Percentiles rank a stretch among this genome's conserved stretches.
These are phyloP conservation scores for Trypanosomatidae sp. DNA, from an alignment of 208 protist species.

Conservation along the genomic window DNA sequence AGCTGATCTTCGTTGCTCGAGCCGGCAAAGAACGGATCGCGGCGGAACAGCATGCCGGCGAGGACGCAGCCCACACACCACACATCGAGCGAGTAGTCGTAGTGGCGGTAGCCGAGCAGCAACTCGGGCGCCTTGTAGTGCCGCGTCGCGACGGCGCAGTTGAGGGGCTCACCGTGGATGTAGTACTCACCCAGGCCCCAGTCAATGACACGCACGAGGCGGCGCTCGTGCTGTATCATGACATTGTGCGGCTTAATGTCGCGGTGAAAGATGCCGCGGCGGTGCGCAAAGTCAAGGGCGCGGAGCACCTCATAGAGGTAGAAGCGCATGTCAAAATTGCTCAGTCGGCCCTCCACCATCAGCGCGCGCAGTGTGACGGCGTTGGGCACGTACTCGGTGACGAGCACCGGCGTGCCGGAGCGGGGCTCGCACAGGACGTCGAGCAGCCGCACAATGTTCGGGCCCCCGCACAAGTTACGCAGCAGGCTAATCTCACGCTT, in stretches of 20 bases:
- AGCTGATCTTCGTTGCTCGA: constrained; percentile 98
- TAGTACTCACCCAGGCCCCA: constrained; percentile 99
- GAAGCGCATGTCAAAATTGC: constrained; percentile 96
- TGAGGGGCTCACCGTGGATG: constrained; percentile 95
- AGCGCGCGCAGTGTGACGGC: constrained; percentile 90
- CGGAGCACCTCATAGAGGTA: constrained; percentile 97
- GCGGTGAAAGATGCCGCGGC: constrained; percentile 98
- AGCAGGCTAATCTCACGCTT: constrained; percentile 98
- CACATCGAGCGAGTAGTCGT: constrained; percentile 99
- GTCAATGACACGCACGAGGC: constrained; percentile 95
- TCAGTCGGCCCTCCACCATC: constrained; percentile 88
- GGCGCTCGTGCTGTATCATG: constrained; percentile 97
- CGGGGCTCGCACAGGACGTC: constrained; percentile 91
- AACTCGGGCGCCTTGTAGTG: constrained; percentile 99
- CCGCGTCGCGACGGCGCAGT: constrained; percentile 97
- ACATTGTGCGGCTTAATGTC: constrained; percentile 99
- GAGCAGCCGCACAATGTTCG: constrained; percentile 97
- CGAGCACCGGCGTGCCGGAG: constrained; percentile 93
- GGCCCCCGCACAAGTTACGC: constrained; percentile 95
- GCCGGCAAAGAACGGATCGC: constrained; percentile 98
- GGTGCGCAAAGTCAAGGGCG: constrained; percentile 94
- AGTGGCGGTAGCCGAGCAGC: constrained; percentile 95
- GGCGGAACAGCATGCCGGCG: constrained; percentile 97
- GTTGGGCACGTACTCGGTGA: constrained; percentile 99
- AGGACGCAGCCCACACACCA: constrained; percentile 99